Evolutionary conservation across 306 rosid species (phyloP), one percentile per base, ranked within the genome.

Genomic region (Adenanthera pavonina): DNA sequence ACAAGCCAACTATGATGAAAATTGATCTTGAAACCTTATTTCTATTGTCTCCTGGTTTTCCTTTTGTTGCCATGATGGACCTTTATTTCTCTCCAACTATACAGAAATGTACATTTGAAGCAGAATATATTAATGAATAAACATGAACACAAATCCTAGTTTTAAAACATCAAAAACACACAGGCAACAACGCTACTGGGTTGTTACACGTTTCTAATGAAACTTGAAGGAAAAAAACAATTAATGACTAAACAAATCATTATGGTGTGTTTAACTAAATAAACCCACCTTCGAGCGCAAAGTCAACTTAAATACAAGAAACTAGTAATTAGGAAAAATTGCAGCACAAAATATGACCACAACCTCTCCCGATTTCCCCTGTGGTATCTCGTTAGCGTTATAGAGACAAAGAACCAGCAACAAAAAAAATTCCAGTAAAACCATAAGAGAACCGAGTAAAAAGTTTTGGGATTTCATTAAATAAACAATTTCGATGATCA

Each of bases 41-140:
- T 81, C 88, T 89, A 72, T 82, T 81, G 75, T 89, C 97, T 77
- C 92, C 93, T 1, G 89, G 78, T 80, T 89, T 91, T 83, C 90
- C 92, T 76, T 91, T 92, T 4, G 89, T 92, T n/a, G 81, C 95
- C 97, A 92, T 92, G 86, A 76, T 80, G 82, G 53, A 76, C 81
- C 88, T 79, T 70, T 82, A 72, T 35, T 68, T 73, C 80, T 35
- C 43, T 44, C 68, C 68, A 71, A 75, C 33, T 35, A 35, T 33
- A 65, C 69, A 65, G 75, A 25, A 64, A 40, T 19, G 34, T 78
- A 77, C 44, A 19, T 14, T 60, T 69, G 4, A 79, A 82, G 78
- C 48, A 59, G 38, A 59, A 78, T 44, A 48, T 46, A 44, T 81
- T 46, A 74, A 51, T 35, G 47, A 51, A 65, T 56, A 47, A 77